Base-by-base conservation (phyloP, 1,284 basidiomycete genomes). In the Trichosporon coremiiforme region DNA sequence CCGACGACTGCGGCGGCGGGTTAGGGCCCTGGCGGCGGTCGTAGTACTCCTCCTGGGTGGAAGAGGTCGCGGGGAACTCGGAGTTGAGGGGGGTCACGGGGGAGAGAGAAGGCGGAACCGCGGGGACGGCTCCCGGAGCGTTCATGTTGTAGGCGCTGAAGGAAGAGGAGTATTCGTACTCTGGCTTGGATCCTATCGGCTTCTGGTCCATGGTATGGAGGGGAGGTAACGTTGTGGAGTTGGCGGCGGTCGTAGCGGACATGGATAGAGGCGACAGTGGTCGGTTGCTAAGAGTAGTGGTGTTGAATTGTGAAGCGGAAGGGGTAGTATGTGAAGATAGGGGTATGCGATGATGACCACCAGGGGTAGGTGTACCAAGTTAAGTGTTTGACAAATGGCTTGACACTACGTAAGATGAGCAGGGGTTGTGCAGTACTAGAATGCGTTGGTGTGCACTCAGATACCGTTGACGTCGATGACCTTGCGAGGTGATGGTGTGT, bases 131-230 rank as follows among this genome's bases (percentile, higher is more conserved):
- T 29, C 55, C 55, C 25, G 55, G 55, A 10, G 55, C 55, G 29
- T 57, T 57, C 55, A 57, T 57, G 55, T 57, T 57, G 55, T 57
- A 57, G 55, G 55, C 29, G 55, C 31, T 29, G 29, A 29, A 57
- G 13, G 55, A 57, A 20, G 55, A 57, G 4, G 29, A 31, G n/a
- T 57, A 57, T 20, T 57, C 55, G 55, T 57, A 57, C 55, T 57
- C 55, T 1, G 55, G 55, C 55, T 57, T 57, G 2, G 55, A 57
- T 29, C 55, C 55, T 57, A 57, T 29, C 55, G 55, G 55, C 55
- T 57, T 57, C 55, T 57, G 55, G 55, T 57, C 55, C 55, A 57
- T 57, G 5, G 55, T 57, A 57, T 57, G 55, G 55, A 57, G 55
- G 12, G 55, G 55, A 17, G 55, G 55, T 29, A 57, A 20, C 6